phyloP scores from a whole-genome alignment of 805 yeast species.

The Barnettozyma wickerhamii region DNA sequence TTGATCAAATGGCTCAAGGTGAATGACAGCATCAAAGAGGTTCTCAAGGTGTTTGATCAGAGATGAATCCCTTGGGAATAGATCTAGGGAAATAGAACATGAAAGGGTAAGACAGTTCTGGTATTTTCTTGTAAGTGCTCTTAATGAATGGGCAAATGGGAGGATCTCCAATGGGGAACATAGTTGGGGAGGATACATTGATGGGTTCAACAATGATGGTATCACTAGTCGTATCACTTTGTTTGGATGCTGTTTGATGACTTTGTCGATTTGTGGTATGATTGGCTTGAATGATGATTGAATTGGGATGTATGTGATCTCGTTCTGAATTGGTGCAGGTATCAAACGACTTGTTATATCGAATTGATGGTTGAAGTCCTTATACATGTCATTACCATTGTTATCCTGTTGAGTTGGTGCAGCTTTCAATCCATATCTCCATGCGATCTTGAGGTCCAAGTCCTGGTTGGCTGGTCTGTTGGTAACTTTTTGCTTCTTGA shows the following conservation, averaged over 20 bases:
- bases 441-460: constrained; percentile 76
- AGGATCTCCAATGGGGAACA: constrained; percentile 45
- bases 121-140: constrained; percentile 46
- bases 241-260: constrained; percentile 38
- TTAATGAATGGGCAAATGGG: constrained; percentile 58
- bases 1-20: constrained; percentile 78
- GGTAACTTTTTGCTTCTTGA: constrained; percentile 7
- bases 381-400: constrained; percentile 33
- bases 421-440: constrained; percentile 75
- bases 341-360: constrained; percentile 69
- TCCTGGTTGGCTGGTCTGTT: constrained; percentile 7
- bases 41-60: constrained; percentile 51
- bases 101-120: constrained; percentile 44
- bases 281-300: constrained; percentile 25
- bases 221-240: constrained; percentile 60
- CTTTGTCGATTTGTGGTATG: constrained; percentile 38
- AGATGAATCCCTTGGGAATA: constrained; percentile 52
- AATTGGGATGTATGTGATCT: constrained; percentile 52
- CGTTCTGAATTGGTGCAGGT: constrained; percentile 63
- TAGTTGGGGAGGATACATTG: constrained; percentile 52
- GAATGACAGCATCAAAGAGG: constrained; percentile 62
- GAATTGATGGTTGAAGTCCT: constrained; percentile 59
- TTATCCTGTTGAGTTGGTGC: constrained; percentile 25
- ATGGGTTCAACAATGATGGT: constrained; percentile 80
- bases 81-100: constrained; percentile 56